phyloP scores from a whole-genome alignment of 2,329 filamentous ascomycete species.

The Paracoccidioides lutzii region DNA sequence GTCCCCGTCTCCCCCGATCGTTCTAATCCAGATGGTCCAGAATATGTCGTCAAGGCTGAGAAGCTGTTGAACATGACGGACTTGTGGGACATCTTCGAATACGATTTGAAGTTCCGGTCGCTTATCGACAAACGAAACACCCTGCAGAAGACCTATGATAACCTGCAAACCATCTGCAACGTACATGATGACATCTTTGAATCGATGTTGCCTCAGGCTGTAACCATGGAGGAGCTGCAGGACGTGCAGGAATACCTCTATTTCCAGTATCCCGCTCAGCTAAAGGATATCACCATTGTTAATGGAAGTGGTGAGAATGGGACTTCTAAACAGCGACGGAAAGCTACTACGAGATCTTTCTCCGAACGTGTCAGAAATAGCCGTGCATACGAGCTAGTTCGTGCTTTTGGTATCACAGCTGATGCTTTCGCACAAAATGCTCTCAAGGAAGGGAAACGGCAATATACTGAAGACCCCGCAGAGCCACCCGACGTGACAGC shows the following conservation, averaged over 20 bases:
- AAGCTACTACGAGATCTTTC: constrained; percentile 65
- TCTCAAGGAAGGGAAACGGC: constrained; percentile 61
- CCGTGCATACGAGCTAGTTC: constrained; percentile 68
- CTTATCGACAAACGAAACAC: constrained; percentile 84
- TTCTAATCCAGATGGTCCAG: constrained; percentile 56
- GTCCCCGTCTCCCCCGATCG: constrained; percentile 47
- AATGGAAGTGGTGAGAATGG: constrained; percentile 43
- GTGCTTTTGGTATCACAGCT: constrained; percentile 78
- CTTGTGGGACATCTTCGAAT: constrained; percentile 85
- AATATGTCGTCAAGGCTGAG: constrained; percentile 64
- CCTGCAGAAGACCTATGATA: constrained; percentile 65
- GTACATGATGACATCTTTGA: constrained; percentile 65
- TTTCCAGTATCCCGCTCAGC: constrained; percentile 74
- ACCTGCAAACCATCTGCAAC: constrained; percentile 52
- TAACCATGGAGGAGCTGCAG: constrained; percentile 87
- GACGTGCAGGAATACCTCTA: constrained; percentile 94
- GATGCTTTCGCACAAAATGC: constrained; percentile 82
- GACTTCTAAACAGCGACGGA: constrained; percentile 61
- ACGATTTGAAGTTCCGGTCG: constrained; percentile 89
- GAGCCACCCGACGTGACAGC: constrained; percentile 76
- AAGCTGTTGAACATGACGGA: constrained; percentile 87
- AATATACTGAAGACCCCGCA: constrained; percentile 71
- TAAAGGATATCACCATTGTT: constrained; percentile 63
- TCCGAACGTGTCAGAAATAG: constrained; percentile 76
- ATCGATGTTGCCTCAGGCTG: constrained; percentile 65